phyloP scores from a whole-genome alignment of 164 flowering plant genomes.

The Aristolochia contorta region DNA sequence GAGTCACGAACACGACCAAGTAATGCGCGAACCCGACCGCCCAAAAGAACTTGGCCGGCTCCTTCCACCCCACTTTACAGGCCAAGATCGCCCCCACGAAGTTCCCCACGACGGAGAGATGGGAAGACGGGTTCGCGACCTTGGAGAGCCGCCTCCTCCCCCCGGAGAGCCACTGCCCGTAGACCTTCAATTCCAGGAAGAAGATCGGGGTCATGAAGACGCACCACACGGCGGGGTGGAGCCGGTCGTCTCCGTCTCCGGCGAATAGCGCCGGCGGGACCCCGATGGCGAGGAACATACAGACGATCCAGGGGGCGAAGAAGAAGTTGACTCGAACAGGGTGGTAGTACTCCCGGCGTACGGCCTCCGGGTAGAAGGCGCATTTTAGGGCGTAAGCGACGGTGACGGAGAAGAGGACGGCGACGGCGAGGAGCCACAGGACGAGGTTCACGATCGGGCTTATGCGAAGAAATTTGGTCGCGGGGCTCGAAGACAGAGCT shows the following conservation, averaged over 20 bases:
- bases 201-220: slow-evolving; percentile 66
- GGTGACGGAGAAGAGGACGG: slow-evolving; percentile 41
- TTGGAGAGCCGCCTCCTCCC: slow-evolving; percentile 79
- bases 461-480: slow-evolving; percentile 70
- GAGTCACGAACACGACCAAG: slow-evolving; percentile 76
- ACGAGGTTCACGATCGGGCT: slow-evolving; percentile 52
- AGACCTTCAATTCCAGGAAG: slow-evolving; percentile 78
- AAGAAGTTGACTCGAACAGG: slow-evolving; percentile 92
- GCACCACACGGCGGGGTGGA: slow-evolving; percentile 75
- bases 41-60: slow-evolving; percentile 88
- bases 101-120: slow-evolving; percentile 89
- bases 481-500: slow-evolving; percentile 57
- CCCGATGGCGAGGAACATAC: slow-evolving; percentile 84
- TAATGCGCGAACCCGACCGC: slow-evolving; percentile 94
- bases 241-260: background rate
- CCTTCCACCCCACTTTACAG: slow-evolving; percentile 75
- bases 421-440: slow-evolving; percentile 65
- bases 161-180: slow-evolving; percentile 96
- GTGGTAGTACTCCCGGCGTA: slow-evolving; percentile 83
- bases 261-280: slow-evolving; percentile 42
- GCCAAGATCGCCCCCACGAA: slow-evolving; percentile 92
- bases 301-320: slow-evolving; percentile 93
- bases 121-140: slow-evolving; percentile 90
- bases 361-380: slow-evolving; percentile 83
- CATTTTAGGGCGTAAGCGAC: slow-evolving; percentile 64